These are phyloP conservation scores for Eutrema japonicum DNA, from an alignment of 345 rosid genomes.

Conservation along the genomic window DNA sequence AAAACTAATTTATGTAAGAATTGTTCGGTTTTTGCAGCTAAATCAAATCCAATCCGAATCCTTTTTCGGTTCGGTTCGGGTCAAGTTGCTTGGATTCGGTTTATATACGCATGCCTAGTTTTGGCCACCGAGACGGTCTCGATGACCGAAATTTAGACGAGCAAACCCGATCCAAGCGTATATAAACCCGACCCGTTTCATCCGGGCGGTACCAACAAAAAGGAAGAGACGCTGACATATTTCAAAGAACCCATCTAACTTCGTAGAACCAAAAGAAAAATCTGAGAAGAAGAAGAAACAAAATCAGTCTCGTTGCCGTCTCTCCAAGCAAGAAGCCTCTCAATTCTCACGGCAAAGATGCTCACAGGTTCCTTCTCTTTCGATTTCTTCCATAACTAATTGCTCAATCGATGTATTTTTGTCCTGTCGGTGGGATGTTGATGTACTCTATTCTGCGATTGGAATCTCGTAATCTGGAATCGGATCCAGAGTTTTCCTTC, in stretches of 20 bases:
- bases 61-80: no score
- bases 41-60: no score
- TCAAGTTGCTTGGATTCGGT: no score
- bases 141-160: no score
- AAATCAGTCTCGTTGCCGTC: conserved; percentile 44
- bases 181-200: conserved; percentile 3
- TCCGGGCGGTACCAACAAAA: neutral
- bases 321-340: conserved; percentile 56
- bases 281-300: neutral
- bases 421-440: conserved; percentile 12
- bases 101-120: no score
- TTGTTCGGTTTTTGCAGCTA: no score
- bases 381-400: neutral
- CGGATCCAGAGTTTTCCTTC: conserved; percentile 1
- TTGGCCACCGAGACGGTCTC: no score
- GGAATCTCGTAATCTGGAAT: conserved; percentile 14
- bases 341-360: conserved; percentile 50
- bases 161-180: no score
- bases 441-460: neutral
- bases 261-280: conserved; percentile 5
- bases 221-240: conserved; percentile 10
- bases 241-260: conserved; percentile 15
- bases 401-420: conserved; percentile 4
- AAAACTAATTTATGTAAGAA: no score
- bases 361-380: conserved; percentile 53